Evolutionary conservation across 2,329 filamentous ascomycete genomes (phyloP).

Genomic region (Aureobasidium sp.): DNA sequence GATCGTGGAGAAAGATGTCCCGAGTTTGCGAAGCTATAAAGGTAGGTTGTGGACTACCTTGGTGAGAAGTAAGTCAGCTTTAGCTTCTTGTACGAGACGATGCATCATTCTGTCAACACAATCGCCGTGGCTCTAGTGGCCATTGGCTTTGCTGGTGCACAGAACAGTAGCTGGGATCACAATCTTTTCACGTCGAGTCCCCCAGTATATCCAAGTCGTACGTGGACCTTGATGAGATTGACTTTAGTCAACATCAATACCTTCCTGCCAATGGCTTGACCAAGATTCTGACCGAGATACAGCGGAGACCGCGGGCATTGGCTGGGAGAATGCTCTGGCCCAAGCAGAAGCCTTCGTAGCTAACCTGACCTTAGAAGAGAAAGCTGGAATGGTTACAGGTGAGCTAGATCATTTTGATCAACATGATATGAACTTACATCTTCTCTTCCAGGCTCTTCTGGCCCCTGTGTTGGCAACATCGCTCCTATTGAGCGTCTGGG

Average conservation of each 20-base stretch:
- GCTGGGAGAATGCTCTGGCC: constrained; percentile 22
- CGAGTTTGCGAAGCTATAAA: constrained; percentile 7
- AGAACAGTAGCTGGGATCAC: constrained; percentile 20
- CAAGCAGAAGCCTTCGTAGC: constrained; percentile 20
- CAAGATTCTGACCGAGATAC: background rate
- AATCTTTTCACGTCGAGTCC: constrained; percentile 22
- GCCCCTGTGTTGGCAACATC: constrained; percentile 56
- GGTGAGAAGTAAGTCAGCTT: background rate
- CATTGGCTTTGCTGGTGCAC: constrained; percentile 4
- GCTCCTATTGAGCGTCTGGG: constrained; percentile 26
- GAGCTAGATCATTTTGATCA: too few species aligned
- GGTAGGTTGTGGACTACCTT: background rate
- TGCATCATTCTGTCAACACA: background rate
- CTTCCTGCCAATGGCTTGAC: too few species aligned
- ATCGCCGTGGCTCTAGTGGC: constrained; percentile 1
- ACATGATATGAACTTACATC: background rate
- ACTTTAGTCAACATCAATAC: background rate
- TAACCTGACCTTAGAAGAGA: constrained; percentile 22
- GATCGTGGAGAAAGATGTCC: background rate
- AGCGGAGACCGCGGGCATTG: constrained; percentile 22
- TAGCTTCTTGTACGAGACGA: background rate
- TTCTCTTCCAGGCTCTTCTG: background rate
- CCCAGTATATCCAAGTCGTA: constrained; percentile 23
- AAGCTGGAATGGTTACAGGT: constrained; percentile 22
- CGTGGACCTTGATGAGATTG: background rate